Conservation (phyloP, 1,284 basidiomycete species). For the Leccinum insigne region DNA sequence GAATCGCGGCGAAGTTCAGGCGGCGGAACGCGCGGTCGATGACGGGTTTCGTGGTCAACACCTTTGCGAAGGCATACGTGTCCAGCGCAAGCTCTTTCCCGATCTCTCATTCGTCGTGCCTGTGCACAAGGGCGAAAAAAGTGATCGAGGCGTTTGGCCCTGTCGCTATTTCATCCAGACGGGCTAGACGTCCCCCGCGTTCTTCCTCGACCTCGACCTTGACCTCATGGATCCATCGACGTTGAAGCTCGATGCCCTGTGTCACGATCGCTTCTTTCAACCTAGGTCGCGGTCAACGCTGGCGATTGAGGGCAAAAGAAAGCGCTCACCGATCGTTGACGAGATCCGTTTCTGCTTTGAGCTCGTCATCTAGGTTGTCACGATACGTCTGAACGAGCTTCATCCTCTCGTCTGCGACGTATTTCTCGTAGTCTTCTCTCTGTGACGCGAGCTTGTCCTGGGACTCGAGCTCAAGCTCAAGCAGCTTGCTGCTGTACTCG, state of each 20-base stretch:
- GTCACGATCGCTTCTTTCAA: conserved; percentile 95
- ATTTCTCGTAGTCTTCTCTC: conserved; percentile 85
- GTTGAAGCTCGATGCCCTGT: conserved; percentile 96
- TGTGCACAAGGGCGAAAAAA: no score
- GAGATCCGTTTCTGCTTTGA: conserved; percentile 87
- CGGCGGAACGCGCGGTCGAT: no score
- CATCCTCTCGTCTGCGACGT: conserved; percentile 80
- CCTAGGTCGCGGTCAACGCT: conserved; percentile 39
- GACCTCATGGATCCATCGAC: conserved; percentile 95
- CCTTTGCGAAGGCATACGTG: no score
- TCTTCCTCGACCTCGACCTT: conserved; percentile 97
- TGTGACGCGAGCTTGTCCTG: conserved; percentile 85
- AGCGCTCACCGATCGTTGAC: conserved; percentile 86
- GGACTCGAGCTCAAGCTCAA: conserved; percentile 82
- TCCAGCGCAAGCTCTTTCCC: no score
- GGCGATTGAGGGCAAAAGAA: not conserved
- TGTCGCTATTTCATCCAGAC: conserved; percentile 91
- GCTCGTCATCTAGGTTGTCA: conserved; percentile 84
- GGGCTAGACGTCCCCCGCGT: conserved; percentile 93
- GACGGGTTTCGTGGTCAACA: no score
- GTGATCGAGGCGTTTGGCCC: conserved; percentile 82
- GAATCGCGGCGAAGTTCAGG: no score
- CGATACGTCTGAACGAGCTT: conserved; percentile 82
- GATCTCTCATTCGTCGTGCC: no score
- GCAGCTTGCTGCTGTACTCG: conserved; percentile 84